Evolutionary conservation across 345 rosid genomes (phyloP), one percentile per base, ranked within the genome.

Genomic region (Reutealis trisperma): DNA sequence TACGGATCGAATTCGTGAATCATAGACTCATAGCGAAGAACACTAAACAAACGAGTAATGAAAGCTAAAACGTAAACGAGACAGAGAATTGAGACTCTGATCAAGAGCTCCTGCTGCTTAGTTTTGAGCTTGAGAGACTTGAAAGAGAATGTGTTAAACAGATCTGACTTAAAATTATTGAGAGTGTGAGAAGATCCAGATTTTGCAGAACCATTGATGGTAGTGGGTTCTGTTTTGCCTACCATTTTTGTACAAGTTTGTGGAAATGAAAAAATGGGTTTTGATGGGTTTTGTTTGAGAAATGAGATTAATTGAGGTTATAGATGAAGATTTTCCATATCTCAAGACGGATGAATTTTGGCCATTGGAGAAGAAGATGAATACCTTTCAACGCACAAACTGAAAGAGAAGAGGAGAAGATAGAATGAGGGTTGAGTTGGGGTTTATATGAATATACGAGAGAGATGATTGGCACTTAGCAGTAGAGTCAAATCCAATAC

Each of bases 1-100:
- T 96, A 96, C 1, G 99, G 99, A 70, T 96, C 99, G 69, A 96
- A 96, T 70, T 96, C 99, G 77, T 96, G 99, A 89, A 94, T 94
- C 98, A 94, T 94, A 24, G 98, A 94, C 84, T 94, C 98, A 71
- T 94, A 94, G 0, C 99, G 98, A 37, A 96, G 93, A 44, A 96
- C 99, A 71, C 94, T 90, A 77, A 96, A 95, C 60, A 96, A 85
- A 42, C 99, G 98, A 37, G 90, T 89, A 41, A 90, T 86, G 88
- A 96, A 96, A 3, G 99, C 98, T 2, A 96, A 72, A 72, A 96
- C 65, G 87, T 93, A 96, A 80, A 96, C 89, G n/a, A 93, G 90
- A 59, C 91, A 79, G 11, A 96, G 99, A 84, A 91, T 87, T 6
- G 95, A 83, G 80, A 93, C 89, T 6, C 99, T 92, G 85, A 96